phyloP scores from a whole-genome alignment of 2,329 filamentous ascomycete species.

The Colletotrichum simmondsii region DNA sequence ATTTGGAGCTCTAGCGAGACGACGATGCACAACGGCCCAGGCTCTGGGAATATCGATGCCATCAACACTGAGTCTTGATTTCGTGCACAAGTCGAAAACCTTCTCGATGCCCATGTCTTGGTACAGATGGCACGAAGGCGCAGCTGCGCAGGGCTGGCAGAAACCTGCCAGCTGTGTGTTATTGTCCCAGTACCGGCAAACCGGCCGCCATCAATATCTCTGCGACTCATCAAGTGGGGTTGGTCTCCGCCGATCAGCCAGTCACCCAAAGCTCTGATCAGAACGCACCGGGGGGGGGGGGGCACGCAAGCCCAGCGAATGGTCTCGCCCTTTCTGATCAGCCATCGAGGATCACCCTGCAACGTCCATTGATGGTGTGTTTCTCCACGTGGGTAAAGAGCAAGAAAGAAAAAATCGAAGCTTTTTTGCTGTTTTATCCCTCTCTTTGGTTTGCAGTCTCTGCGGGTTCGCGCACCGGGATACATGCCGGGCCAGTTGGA shows the following conservation, averaged over 20 bases:
- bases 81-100: background rate
- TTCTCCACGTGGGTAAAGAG: constrained; percentile 14
- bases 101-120: background rate
- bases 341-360: constrained; percentile 5
- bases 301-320: background rate
- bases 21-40: background rate
- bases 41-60: no score
- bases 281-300: background rate
- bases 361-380: constrained; percentile 6
- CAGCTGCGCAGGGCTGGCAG: background rate
- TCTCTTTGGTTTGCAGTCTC: background rate
- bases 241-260: constrained; percentile 10
- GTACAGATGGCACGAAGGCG: background rate
- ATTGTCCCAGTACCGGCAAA: constrained; percentile 1
- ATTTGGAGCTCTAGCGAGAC: background rate
- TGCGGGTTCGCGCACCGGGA: background rate
- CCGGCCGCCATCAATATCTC: constrained; percentile 6
- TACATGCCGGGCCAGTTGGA: background rate
- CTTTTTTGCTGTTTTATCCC: background rate
- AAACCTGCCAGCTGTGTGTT: background rate
- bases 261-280: background rate
- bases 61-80: background rate
- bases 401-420: background rate
- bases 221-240: constrained; percentile 18
- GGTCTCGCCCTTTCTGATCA: constrained; percentile 26